phyloP scores from a whole-genome alignment of 495 filamentous ascomycete genomes.

The Physcia stellaris region DNA sequence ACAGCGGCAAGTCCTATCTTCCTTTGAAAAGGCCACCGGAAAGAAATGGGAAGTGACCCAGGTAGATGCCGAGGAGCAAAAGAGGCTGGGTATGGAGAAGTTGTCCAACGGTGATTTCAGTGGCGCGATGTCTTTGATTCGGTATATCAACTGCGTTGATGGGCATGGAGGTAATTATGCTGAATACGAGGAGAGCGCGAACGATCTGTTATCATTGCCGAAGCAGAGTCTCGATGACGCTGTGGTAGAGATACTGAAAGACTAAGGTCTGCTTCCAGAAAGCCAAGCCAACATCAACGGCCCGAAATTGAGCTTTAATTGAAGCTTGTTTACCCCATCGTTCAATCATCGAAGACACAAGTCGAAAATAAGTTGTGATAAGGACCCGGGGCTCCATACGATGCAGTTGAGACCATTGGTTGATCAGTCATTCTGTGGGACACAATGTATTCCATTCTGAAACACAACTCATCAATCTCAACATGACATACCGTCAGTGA shows the following conservation, averaged over 20 bases:
- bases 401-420: too few relatives aligned
- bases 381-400: too few relatives aligned
- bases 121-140: slow-evolving; percentile 19
- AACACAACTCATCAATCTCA: too few relatives aligned
- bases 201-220: slow-evolving; percentile 20
- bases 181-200: slow-evolving; percentile 17
- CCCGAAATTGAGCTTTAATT: too few relatives aligned
- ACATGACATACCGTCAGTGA: too few relatives aligned
- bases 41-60: slow-evolving; percentile 26
- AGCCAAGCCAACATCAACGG: too few relatives aligned
- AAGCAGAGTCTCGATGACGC: slow-evolving; percentile 18
- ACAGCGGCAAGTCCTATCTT: slow-evolving; percentile 31
- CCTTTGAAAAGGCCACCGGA: slow-evolving; percentile 29
- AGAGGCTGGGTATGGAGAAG: slow-evolving; percentile 18
- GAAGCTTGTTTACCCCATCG: too few relatives aligned
- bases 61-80: slow-evolving; percentile 19
- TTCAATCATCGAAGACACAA: too few relatives aligned
- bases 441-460: too few relatives aligned
- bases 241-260: slow-evolving; percentile 19
- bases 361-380: too few relatives aligned
- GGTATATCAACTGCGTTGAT: slow-evolving; percentile 18
- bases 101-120: slow-evolving; percentile 25
- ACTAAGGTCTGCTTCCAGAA: too few relatives aligned
- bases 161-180: slow-evolving; percentile 21
- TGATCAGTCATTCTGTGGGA: too few relatives aligned